Evolutionary conservation across 2,329 filamentous ascomycete species (phyloP), one percentile per base, ranked within the genome.

Genomic region (Stachybotrys chartarum): DNA sequence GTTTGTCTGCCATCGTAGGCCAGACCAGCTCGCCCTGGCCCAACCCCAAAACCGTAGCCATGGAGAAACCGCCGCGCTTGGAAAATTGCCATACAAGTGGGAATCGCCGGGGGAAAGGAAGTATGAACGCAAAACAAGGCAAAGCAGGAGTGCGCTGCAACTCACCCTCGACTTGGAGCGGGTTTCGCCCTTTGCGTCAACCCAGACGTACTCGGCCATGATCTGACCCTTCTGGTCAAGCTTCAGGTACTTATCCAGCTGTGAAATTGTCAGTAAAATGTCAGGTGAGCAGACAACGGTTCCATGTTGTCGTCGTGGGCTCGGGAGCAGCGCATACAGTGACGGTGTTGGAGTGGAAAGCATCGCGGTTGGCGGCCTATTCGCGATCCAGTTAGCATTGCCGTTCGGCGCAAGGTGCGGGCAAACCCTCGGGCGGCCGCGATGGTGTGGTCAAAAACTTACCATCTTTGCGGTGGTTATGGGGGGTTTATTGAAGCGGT

Each of bases 121-220:
- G 24, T 17, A 52, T 6, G 17, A 30, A 17, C 35, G 18, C 24
- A 50, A 50, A 30, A 46, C n/a, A 46, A 35, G 46, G 35, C 31
- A 44, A 52, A 52, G 47, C 53, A 54, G 55, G 51, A 24, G 45
- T 3, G 18, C n/a, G 18, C 53, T 63, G 57, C 62, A 61, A 81
- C 90, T 81, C 81, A 97, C 93, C 83, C 91, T 95, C 71, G 89
- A 93, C 82, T 97, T 99, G 72, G 91, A 96, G 68, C 94, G 91
- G 66, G 90, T 83, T 68, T 88, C 87, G 72, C 92, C 91, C 62
- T 78, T 75, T 62, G 88, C 81, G 70, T 97, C 92, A 72, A 97
- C 88, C 93, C 93, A 97, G 81, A 97, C 86, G 78, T 97, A 97
- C 79, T 97, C 93, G 70, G 91, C 93, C 76, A 96, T 94, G 71